Conservation (phyloP, 768 basidiomycete genomes). For the Botryobasidium botryosum region DNA sequence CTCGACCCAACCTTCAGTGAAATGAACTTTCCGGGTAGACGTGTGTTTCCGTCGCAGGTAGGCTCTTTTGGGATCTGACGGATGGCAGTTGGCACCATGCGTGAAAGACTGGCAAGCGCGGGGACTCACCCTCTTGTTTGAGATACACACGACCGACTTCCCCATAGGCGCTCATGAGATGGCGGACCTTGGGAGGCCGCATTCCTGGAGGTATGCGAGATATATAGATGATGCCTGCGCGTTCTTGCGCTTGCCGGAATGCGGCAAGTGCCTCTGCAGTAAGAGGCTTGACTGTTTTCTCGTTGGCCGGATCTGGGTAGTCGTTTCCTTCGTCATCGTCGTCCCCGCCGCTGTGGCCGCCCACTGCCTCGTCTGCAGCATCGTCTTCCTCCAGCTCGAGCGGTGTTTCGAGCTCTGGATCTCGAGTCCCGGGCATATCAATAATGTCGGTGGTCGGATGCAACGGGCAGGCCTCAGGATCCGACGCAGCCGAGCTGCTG, state of each 20-base stretch:
- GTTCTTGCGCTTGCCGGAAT: slow-evolving; percentile 55
- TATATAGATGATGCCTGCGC: slow-evolving; percentile 82
- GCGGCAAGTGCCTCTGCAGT: slow-evolving; percentile 57
- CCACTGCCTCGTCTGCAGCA: no score
- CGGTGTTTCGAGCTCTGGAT: no score
- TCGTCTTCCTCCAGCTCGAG: no score
- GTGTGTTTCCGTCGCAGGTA: slow-evolving; percentile 71
- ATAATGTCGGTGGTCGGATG: no score
- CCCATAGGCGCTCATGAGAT: slow-evolving; percentile 79
- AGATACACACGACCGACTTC: slow-evolving; percentile 86
- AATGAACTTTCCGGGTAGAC: slow-evolving; percentile 70
- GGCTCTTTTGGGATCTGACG: slow-evolving; percentile 65
- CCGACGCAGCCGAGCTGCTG: no score
- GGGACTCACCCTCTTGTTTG: slow-evolving; percentile 64
- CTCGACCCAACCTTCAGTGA: slow-evolving; percentile 96
- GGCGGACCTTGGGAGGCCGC: slow-evolving; percentile 90
- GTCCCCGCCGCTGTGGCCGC: no score
- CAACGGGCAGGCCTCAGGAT: no score
- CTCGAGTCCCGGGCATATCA: no score
- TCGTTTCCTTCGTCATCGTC: slow-evolving; percentile 20
- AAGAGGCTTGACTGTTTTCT: slow-evolving; percentile 52
- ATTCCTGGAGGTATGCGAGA: slow-evolving; percentile 95
- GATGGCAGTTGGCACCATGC: background rate
- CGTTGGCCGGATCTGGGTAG: slow-evolving; percentile 36
- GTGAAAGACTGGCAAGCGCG: background rate